Evolutionary conservation across 2,329 filamentous ascomycete species (phyloP).

Genomic region (Alternaria alternata): DNA sequence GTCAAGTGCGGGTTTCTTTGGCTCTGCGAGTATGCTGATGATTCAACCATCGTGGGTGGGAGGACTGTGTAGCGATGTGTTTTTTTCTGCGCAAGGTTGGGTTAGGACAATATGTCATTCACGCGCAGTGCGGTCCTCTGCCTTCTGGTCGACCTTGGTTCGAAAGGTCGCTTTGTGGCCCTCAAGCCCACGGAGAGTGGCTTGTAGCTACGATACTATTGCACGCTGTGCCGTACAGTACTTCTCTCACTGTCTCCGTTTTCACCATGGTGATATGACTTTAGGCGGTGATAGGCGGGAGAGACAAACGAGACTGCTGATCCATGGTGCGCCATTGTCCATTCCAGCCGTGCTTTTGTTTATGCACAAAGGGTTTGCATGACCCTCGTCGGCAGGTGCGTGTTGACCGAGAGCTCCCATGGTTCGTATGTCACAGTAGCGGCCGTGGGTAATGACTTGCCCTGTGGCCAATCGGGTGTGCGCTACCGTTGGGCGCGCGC

Average conservation of each 20-base stretch:
- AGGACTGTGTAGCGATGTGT: not conserved
- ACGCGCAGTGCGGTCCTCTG: not conserved
- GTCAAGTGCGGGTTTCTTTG: not conserved
- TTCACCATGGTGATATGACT: conserved; percentile 7
- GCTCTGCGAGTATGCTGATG: not conserved
- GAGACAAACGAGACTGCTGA: conserved; percentile 2
- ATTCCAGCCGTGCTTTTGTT: not conserved
- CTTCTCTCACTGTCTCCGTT: not conserved
- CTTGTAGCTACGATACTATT: not conserved
- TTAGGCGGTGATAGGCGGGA: conserved; percentile 1
- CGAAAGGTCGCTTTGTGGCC: not conserved
- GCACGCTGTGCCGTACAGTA: not conserved
- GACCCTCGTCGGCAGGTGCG: not conserved
- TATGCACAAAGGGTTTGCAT: conserved; percentile 9
- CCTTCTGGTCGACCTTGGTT: not conserved
- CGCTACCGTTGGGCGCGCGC: not conserved
- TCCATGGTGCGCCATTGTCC: not conserved
- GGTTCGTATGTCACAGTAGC: conserved; percentile 2
- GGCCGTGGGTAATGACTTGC: conserved; percentile 1
- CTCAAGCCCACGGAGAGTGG: not conserved
- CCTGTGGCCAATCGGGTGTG: not conserved
- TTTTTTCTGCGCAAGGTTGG: not conserved
- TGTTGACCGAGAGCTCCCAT: conserved; percentile 2
- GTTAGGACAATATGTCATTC: too few relatives aligned
- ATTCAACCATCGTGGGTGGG: not conserved